These are phyloP conservation scores for Botrytis deweyae DNA, from an alignment of 2,329 filamentous ascomycete genomes.

Conservation along the genomic window DNA sequence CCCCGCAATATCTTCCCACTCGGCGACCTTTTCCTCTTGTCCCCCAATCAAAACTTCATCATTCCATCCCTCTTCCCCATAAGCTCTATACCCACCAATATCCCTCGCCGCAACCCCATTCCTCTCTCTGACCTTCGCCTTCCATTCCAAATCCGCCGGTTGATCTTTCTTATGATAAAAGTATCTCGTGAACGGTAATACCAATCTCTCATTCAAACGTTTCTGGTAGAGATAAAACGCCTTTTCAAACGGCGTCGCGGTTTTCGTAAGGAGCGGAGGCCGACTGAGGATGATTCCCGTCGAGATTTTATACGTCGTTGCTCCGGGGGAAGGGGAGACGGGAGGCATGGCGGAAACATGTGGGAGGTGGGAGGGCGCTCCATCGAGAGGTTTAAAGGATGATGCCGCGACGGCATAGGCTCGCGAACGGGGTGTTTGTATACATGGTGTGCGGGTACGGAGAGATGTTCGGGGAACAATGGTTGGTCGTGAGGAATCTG, in stretches of 20 bases:
- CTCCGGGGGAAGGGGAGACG: slow-evolving; percentile 26
- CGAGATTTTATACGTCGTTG: slow-evolving; percentile 46
- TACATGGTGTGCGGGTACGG: neutral
- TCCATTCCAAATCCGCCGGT: slow-evolving; percentile 82
- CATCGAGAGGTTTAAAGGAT: slow-evolving; percentile 30
- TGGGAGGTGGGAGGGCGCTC: slow-evolving; percentile 41
- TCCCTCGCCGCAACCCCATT: slow-evolving; percentile 74
- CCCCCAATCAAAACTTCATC: slow-evolving; percentile 84
- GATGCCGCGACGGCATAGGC: slow-evolving; percentile 37
- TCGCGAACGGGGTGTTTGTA: slow-evolving; percentile 24
- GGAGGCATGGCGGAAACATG: slow-evolving; percentile 36
- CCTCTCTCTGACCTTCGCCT: slow-evolving; percentile 76
- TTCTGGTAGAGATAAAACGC: slow-evolving; percentile 97
- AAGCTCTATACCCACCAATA: slow-evolving; percentile 79
- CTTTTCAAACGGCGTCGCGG: slow-evolving; percentile 84
- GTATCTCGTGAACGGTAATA: slow-evolving; percentile 80
- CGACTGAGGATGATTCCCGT: slow-evolving; percentile 83
- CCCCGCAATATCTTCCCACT: slow-evolving; percentile 53
- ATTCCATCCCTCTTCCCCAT: slow-evolving; percentile 74
- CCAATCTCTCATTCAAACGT: slow-evolving; percentile 88
- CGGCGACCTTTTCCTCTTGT: slow-evolving; percentile 51
- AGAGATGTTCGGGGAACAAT: neutral
- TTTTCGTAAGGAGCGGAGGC: slow-evolving; percentile 80
- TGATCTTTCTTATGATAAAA: slow-evolving; percentile 96
- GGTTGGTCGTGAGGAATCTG: slow-evolving; percentile 1